Evolutionary conservation across 2,329 filamentous ascomycete species (phyloP).

Genomic region (Hypoxylon sp.): DNA sequence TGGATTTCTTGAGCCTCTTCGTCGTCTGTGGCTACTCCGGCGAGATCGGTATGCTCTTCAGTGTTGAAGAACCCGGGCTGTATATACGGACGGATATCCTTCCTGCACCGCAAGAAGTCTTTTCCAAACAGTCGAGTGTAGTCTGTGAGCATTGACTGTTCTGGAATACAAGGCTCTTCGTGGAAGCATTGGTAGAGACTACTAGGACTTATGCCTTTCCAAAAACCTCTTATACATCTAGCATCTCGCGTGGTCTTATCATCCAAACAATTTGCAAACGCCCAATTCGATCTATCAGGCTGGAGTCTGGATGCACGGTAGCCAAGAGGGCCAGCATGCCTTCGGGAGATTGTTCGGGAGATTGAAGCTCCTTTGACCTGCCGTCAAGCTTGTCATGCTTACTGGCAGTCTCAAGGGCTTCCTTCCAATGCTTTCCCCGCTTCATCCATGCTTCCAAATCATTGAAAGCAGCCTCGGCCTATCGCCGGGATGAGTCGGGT

Average conservation of each 20-base stretch:
- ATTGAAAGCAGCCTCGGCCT: not conserved
- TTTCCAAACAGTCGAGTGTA: not conserved
- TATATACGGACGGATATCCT: too few species aligned
- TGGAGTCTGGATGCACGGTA: not conserved
- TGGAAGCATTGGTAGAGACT: not conserved
- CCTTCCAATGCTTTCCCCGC: not conserved
- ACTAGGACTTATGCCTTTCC: not conserved
- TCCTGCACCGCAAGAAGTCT: not conserved
- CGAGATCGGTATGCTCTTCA: too few species aligned
- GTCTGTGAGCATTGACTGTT: not conserved
- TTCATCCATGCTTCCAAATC: not conserved
- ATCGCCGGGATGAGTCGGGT: too few species aligned
- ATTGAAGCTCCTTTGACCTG: too few species aligned
- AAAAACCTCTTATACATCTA: not conserved
- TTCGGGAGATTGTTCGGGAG: not conserved
- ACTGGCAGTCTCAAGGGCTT: not conserved
- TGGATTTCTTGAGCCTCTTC: too few species aligned
- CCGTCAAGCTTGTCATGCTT: too few species aligned
- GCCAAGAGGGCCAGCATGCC: not conserved
- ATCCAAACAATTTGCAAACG: not conserved
- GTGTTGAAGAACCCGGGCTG: too few species aligned
- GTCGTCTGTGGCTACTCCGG: too few species aligned
- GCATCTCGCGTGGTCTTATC: not conserved
- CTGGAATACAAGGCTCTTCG: not conserved
- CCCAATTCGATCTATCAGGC: not conserved